Conservation (phyloP, 768 basidiomycete species). For the Ramaria sp. region DNA sequence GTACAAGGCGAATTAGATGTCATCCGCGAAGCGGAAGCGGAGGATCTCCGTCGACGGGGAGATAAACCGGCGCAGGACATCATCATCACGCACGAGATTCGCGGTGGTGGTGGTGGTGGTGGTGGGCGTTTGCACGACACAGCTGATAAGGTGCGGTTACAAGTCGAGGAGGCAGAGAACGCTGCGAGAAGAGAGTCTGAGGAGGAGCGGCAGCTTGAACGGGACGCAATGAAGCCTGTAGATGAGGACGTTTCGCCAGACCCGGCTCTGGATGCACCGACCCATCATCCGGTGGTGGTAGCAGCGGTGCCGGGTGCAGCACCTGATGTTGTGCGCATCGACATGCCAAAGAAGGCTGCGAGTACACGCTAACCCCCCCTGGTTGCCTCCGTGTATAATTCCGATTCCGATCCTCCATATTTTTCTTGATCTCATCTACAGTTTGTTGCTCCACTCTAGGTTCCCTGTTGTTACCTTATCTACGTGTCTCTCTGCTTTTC, state of each 20-base stretch:
- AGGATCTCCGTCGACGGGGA: slow-evolving; percentile 21
- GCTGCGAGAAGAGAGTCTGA: slow-evolving; percentile 41
- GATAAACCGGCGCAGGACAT: background rate
- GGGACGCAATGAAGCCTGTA: slow-evolving; percentile 68
- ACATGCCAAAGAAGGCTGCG: slow-evolving; percentile 3
- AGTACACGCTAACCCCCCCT: background rate
- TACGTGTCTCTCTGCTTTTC: background rate
- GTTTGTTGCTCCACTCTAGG: background rate
- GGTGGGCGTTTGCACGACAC: too few species aligned
- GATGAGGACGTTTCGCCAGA: slow-evolving; percentile 31
- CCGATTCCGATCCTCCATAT: background rate
- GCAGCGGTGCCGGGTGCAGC: background rate
- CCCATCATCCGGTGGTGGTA: background rate
- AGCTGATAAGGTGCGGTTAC: slow-evolving; percentile 79
- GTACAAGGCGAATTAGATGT: slow-evolving; percentile 88
- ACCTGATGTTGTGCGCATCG: slow-evolving; percentile 4
- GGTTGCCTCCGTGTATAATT: background rate
- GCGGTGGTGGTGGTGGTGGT: slow-evolving; percentile 80
- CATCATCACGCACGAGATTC: slow-evolving; percentile 77
- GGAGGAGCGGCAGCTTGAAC: slow-evolving; percentile 19
- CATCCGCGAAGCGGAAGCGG: slow-evolving; percentile 52
- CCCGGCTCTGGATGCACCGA: background rate
- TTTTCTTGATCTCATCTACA: background rate
- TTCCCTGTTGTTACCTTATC: background rate
- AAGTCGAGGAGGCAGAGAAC: slow-evolving; percentile 47